Evolutionary conservation across 139 green algal genomes (phyloP), one percentile per base, ranked within the genome.

Genomic region (Chlorella vulgaris): DNA sequence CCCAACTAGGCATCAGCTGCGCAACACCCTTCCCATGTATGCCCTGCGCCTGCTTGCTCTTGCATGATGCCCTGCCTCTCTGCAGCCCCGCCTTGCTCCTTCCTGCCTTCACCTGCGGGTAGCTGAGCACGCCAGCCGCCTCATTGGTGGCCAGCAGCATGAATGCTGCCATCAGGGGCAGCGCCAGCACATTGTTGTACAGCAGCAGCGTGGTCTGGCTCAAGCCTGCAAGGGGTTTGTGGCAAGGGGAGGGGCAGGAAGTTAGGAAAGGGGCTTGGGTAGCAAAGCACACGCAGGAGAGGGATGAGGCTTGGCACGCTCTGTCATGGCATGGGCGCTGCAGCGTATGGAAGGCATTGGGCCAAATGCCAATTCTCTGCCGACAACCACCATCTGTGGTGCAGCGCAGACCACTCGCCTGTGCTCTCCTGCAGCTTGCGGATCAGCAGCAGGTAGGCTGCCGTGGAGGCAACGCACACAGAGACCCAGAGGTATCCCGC

Each of bases 391-490:
- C n/a, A n/a, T n/a, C n/a, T n/a, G n/a, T n/a, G n/a, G n/a, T n/a
- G n/a, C n/a, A n/a, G n/a, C n/a, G n/a, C n/a, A n/a, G n/a, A n/a
- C n/a, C 39, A 15, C 80, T 0, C 53, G 83, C 86, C 81, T 43
- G 82, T 86, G 58, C 61, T 78, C 22, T 90, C 80, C 71, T 86
- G 83, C 15, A 90, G 66, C 33, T 71, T 68, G 13, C 69, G 62
- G 24, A 92, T 90, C 22, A 88, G 74, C 51, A 90, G 65, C 39
- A 92, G 82, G 80, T 92, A 92, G 78, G 81, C 78, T 7, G 86
- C 86, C 29, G 88, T 92, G 84, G 67, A 84, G 43, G 85, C 47
- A 19, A 87, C 84, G 77, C 88, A 92, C 24, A 92, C 67, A n/a
- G 62, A 50, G 19, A 88, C 83, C 76, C 81, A 92, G 2, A 88